A percentile compares a stretch with the other conserved stretches of the same genome.
These are phyloP conservation scores for Ustilago tritici DNA, from an alignment of 1,284 basidiomycete genomes.

Conservation along the genomic window DNA sequence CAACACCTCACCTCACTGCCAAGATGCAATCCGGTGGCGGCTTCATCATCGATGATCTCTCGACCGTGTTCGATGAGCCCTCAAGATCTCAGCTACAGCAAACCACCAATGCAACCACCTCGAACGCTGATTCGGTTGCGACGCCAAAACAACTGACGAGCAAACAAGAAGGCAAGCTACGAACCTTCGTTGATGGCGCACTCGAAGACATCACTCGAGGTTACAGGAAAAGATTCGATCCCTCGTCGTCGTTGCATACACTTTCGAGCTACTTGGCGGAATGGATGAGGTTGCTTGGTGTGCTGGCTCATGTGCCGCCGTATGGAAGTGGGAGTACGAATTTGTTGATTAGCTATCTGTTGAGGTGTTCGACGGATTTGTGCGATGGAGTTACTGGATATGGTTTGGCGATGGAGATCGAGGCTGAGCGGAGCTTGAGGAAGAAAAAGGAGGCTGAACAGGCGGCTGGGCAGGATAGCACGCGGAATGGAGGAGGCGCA, in stretches of 20 bases:
- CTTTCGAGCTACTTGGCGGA: slow-evolving; percentile 46
- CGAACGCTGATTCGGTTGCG: slow-evolving; percentile 21
- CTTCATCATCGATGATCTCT: slow-evolving; percentile 47
- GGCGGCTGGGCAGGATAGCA: background rate
- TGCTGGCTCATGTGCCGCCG: slow-evolving; percentile 56
- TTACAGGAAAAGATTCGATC: slow-evolving; percentile 57
- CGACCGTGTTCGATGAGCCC: slow-evolving; percentile 30
- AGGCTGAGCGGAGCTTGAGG: slow-evolving; percentile 5
- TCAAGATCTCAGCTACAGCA: background rate
- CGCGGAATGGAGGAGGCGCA: background rate
- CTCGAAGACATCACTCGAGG: slow-evolving; percentile 52
- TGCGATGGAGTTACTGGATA: slow-evolving; percentile 62
- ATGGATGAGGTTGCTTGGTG: slow-evolving; percentile 45
- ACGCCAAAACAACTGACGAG: slow-evolving; percentile 41
- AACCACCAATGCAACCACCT: background rate
- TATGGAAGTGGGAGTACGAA: slow-evolving; percentile 49
- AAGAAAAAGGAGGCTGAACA: background rate
- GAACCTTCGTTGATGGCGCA: slow-evolving; percentile 53
- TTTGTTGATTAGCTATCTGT: slow-evolving; percentile 57
- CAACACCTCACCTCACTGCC: background rate
- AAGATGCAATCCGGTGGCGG: slow-evolving; percentile 42
- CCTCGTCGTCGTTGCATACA: slow-evolving; percentile 38
- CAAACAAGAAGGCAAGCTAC: slow-evolving; percentile 56
- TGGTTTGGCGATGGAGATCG: slow-evolving; percentile 38
- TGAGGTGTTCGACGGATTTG: slow-evolving; percentile 58